phyloP scores from a whole-genome alignment of 768 basidiomycete species.

The Boletus eberwhitei region DNA sequence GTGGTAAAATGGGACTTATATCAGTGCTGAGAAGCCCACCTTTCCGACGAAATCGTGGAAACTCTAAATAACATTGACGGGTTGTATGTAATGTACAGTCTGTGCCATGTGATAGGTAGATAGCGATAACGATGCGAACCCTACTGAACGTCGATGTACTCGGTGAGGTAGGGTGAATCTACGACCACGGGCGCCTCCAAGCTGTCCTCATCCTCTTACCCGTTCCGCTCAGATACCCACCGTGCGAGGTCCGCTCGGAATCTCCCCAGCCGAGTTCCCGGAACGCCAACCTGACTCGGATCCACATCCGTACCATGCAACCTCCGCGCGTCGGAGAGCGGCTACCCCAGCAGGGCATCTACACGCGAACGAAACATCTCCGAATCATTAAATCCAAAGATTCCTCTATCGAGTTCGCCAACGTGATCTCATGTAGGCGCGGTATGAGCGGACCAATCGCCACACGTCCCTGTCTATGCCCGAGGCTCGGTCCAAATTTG shows the following conservation, averaged over 20 bases:
- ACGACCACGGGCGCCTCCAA: conserved; percentile 8
- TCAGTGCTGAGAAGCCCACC: not conserved
- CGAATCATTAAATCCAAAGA: conserved; percentile 9
- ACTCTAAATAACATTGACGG: not conserved
- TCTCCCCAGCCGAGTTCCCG: not conserved
- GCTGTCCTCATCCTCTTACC: not conserved
- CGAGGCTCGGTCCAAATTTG: not conserved
- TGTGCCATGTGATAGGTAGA: not conserved
- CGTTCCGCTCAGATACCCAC: not conserved
- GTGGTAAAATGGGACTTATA: not conserved
- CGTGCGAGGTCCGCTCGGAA: not conserved
- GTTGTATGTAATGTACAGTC: too few relatives aligned
- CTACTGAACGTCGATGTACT: conserved; percentile 9
- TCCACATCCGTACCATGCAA: conserved; percentile 1
- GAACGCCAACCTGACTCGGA: not conserved
- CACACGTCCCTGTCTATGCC: not conserved
- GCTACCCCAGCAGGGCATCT: not conserved
- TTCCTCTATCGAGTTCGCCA: conserved; percentile 14
- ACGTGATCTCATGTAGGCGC: conserved; percentile 11
- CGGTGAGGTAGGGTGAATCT: conserved; percentile 6
- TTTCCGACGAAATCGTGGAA: conserved; percentile 8
- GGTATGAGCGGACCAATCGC: not conserved
- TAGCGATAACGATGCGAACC: not conserved
- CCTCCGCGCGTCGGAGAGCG: conserved; percentile 5
- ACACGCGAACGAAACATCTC: conserved; percentile 9